phyloP scores from a whole-genome alignment of 352 stramenopile species.

The Phytophthora cryptogea region DNA sequence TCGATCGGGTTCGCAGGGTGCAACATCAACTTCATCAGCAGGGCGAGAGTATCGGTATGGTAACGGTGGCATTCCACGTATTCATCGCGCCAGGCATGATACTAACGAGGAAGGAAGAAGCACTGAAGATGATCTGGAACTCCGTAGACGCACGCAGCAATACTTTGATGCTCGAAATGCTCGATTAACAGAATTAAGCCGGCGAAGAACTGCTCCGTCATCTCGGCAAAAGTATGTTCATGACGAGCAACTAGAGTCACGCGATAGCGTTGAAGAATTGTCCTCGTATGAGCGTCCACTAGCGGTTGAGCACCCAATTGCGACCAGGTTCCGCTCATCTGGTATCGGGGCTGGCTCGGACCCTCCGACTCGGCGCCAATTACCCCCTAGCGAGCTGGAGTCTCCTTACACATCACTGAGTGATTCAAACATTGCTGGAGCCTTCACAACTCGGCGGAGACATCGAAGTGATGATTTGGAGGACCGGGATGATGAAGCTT shows the following conservation, averaged over 20 bases:
- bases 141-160: conserved; percentile 29
- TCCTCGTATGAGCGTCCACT: conserved; percentile 17
- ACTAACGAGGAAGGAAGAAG: conserved; percentile 15
- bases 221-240: not conserved
- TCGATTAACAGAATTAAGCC: conserved; percentile 26
- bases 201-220: conserved; percentile 4
- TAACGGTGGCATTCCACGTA: conserved; percentile 18
- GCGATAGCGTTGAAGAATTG: conserved; percentile 10
- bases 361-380: conserved; percentile 6
- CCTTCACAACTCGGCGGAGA: conserved; percentile 19
- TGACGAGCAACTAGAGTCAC: not conserved
- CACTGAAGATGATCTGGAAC: conserved; percentile 11
- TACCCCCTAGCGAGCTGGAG: conserved; percentile 19
- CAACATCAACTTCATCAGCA: conserved; percentile 1
- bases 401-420: conserved; percentile 27
- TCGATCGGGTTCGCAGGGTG: conserved; percentile 14
- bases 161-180: conserved; percentile 40
- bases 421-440: conserved; percentile 23
- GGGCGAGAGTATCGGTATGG: conserved; percentile 14
- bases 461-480: conserved; percentile 31
- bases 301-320: not conserved
- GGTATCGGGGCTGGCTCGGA: conserved; percentile 18
- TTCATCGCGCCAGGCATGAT: conserved; percentile 12
- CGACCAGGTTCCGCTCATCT: conserved; percentile 13
- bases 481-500: conserved; percentile 46